Evolutionary conservation across 768 basidiomycete genomes (phyloP).

Genomic region (Dentipellis sp.): DNA sequence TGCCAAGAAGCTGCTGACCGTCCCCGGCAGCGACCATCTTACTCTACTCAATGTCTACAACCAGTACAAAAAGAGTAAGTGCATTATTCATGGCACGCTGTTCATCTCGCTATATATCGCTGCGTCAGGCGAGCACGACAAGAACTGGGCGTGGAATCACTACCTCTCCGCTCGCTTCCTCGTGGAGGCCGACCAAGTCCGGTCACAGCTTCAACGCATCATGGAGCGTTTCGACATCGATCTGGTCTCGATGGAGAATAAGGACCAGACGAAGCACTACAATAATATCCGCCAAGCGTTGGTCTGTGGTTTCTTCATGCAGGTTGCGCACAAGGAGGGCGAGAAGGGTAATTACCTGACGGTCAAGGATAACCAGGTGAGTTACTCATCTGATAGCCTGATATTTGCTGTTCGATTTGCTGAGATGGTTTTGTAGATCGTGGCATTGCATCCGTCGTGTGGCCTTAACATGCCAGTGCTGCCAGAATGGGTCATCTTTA

Average conservation of each 20-base stretch:
- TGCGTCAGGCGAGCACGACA: constrained; percentile 67
- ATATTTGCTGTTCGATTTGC: background rate
- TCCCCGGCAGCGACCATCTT: constrained; percentile 95
- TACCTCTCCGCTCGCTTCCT: constrained; percentile 80
- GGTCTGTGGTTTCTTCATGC: constrained; percentile 96
- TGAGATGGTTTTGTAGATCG: constrained; percentile 32
- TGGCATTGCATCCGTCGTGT: constrained; percentile 77
- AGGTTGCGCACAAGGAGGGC: constrained; percentile 90
- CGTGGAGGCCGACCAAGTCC: constrained; percentile 88
- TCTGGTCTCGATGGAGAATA: constrained; percentile 55
- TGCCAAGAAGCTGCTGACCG: constrained; percentile 79
- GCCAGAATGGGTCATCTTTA: constrained; percentile 90
- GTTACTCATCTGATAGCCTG: constrained; percentile 10
- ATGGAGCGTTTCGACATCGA: constrained; percentile 91
- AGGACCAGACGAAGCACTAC: constrained; percentile 42
- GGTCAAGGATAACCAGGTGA: constrained; percentile 89
- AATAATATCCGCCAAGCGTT: constrained; percentile 72
- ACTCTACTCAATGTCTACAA: constrained; percentile 95
- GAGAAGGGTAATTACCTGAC: constrained; percentile 85
- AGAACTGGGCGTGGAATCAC: constrained; percentile 86
- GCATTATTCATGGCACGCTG: no score
- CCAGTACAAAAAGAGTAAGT: constrained; percentile 75
- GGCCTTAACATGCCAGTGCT: constrained; percentile 78
- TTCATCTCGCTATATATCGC: no score
- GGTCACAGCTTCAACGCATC: constrained; percentile 74